Evolutionary conservation across 2,329 filamentous ascomycete genomes (phyloP), one percentile per base, ranked within the genome.

Genomic region (Periconia digitata): DNA sequence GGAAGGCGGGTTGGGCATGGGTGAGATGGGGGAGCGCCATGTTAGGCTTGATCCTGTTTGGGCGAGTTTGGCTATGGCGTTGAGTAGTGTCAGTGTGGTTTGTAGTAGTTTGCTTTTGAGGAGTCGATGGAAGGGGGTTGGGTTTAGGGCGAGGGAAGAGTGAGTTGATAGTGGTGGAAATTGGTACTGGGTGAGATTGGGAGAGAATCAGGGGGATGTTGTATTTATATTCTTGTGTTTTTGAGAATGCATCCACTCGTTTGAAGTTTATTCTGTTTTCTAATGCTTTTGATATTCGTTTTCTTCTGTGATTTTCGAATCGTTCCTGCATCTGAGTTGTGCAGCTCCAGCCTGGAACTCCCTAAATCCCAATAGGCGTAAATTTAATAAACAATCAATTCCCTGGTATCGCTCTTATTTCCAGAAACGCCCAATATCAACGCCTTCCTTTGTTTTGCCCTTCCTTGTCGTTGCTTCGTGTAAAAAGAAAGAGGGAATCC

Each of bases 51-150:
- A 89, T 67, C 88, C 88, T 0, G 88, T 89, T 1, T 96, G 92
- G 92, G 92, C 92, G 5, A 87, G 85, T 56, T 72, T 96, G 67
- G 92, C 92, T 1, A 97, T 96, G 92, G 92, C 92, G 21, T 72
- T 92, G 69, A 96, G 91, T 71, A 92, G 88, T 70, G 85, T 96
- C 57, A 94, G 89, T 63, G 92, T 97, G 39, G 87, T 96, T 43
- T 74, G 83, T 64, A 95, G 90, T 68, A 92, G 88, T 74, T 72
- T 96, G 62, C 78, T 85, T 42, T 71, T 96, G 74, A 82, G 85
- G 66, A 79, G 71, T 45, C 59, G 52, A 44, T 45, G 76, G 32
- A 72, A 71, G 3, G 67, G 69, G n/a, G 51, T 46, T 18, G 77
- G 76, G 8, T 79, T 78, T 44, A 66, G 55, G 54, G 64, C 22